These are phyloP conservation scores for Boletus vermiculosoides DNA, from an alignment of 768 basidiomycete genomes.

Conservation along the genomic window DNA sequence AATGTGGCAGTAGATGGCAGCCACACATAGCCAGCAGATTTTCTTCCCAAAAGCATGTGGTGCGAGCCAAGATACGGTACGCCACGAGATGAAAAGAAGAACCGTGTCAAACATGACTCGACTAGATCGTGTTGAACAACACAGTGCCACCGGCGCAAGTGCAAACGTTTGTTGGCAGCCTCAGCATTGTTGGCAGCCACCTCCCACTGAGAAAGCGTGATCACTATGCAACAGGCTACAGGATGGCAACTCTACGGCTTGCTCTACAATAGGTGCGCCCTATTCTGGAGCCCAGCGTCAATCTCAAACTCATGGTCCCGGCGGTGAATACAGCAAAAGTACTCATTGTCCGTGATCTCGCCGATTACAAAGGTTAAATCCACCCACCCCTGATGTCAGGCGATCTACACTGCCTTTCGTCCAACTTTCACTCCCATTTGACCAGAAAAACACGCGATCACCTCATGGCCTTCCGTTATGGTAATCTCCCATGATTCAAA, in stretches of 20 bases:
- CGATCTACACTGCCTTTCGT: slow-evolving; percentile 17
- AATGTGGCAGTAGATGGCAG: slow-evolving; percentile 1
- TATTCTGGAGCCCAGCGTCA: background rate
- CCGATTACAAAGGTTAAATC: slow-evolving; percentile 25
- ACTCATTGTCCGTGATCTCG: slow-evolving; percentile 16
- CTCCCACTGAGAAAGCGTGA: background rate
- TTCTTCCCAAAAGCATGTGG: background rate
- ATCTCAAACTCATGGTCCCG: background rate
- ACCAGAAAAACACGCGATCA: slow-evolving; percentile 21
- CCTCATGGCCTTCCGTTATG: slow-evolving; percentile 28
- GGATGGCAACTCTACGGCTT: slow-evolving; percentile 16
- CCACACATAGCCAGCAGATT: slow-evolving; percentile 2
- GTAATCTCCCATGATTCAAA: slow-evolving; percentile 11
- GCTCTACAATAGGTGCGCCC: background rate
- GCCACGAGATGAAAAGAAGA: slow-evolving; percentile 1
- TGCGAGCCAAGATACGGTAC: background rate
- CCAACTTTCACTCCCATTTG: background rate
- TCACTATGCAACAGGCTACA: slow-evolving; percentile 12
- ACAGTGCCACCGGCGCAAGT: slow-evolving; percentile 2
- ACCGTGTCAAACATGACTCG: slow-evolving; percentile 2
- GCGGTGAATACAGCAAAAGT: slow-evolving; percentile 3
- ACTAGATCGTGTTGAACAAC: background rate
- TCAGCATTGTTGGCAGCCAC: background rate
- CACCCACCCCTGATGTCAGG: slow-evolving; percentile 19
- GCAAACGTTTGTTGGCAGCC: background rate